A percentile compares a stretch with the other conserved stretches of the same genome.
These are phyloP conservation scores for Platanthera guangdongensis DNA, from an alignment of 106 monocot genomes.

Conservation along the genomic window DNA sequence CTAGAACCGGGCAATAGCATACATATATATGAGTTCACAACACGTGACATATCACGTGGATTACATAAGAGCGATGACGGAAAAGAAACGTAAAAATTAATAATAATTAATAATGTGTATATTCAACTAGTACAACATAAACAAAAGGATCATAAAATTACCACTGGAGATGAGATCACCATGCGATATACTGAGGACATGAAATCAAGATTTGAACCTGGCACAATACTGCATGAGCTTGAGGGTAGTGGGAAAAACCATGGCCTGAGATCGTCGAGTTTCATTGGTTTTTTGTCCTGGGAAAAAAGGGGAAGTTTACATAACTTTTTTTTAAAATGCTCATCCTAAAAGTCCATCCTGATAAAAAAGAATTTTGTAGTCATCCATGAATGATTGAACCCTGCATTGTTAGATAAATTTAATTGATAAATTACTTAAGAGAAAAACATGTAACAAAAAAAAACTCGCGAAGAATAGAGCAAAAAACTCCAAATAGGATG, in stretches of 20 bases:
- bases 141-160: conserved; percentile 12
- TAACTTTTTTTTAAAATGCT: neutral
- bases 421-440: neutral
- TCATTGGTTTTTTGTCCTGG: conserved; percentile 40
- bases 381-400: neutral
- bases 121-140: too few relatives aligned
- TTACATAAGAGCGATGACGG: too few relatives aligned
- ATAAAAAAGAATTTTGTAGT: neutral
- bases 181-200: conserved; percentile 60
- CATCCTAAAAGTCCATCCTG: neutral
- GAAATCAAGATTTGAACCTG: conserved; percentile 88
- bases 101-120: too few relatives aligned
- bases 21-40: too few relatives aligned
- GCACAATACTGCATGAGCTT: conserved; percentile 46
- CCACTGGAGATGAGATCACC: conserved; percentile 93
- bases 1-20: too few relatives aligned
- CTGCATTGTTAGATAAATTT: neutral
- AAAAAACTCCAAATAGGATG: too few relatives aligned
- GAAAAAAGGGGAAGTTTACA: neutral
- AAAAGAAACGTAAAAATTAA: too few relatives aligned
- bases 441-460: neutral
- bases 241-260: conserved; percentile 85
- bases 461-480: too few relatives aligned
- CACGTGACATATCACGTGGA: too few relatives aligned
- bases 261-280: conserved; percentile 63